A percentile compares a stretch with the other conserved stretches of the same genome.
Conservation (phyloP, 495 filamentous ascomycete species). For the Geopyxis carbonaria region DNA sequence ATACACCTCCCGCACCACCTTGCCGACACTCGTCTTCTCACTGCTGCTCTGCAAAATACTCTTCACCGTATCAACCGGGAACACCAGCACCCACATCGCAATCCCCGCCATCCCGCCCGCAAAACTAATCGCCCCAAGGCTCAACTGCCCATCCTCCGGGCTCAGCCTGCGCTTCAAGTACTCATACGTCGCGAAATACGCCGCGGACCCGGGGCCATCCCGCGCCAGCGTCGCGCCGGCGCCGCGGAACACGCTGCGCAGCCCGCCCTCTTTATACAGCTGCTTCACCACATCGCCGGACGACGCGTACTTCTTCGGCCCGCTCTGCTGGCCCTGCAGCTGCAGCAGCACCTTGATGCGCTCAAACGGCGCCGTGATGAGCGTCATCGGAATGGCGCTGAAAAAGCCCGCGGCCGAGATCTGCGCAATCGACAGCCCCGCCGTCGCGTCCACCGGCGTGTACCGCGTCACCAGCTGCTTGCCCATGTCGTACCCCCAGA, state of each 20-base stretch:
- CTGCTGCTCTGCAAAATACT: constrained; percentile 80
- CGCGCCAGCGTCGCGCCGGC: constrained; percentile 78
- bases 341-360: constrained; percentile 96
- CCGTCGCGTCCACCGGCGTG: constrained; percentile 43
- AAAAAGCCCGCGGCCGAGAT: constrained; percentile 91
- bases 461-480: constrained; percentile 62
- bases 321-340: constrained; percentile 83
- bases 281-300: constrained; percentile 88
- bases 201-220: constrained; percentile 81
- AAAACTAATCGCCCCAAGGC: constrained; percentile 61
- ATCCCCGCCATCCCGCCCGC: constrained; percentile 85
- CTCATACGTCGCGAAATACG: constrained; percentile 96
- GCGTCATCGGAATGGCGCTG: constrained; percentile 91
- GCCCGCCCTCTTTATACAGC: constrained; percentile 77
- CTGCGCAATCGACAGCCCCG: constrained; percentile 61
- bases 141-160: constrained; percentile 67
- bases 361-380: constrained; percentile 96
- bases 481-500: constrained; percentile 96
- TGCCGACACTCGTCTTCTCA: constrained; percentile 65
- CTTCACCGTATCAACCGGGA: constrained; percentile 96
- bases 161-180: constrained; percentile 75
- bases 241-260: constrained; percentile 81
- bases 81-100: constrained; percentile 98
- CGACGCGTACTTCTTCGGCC: constrained; percentile 83
- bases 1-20: constrained; percentile 63